Evolutionary conservation across 2,329 filamentous ascomycete species (phyloP).

Genomic region (Orbilia blumenaviensis): DNA sequence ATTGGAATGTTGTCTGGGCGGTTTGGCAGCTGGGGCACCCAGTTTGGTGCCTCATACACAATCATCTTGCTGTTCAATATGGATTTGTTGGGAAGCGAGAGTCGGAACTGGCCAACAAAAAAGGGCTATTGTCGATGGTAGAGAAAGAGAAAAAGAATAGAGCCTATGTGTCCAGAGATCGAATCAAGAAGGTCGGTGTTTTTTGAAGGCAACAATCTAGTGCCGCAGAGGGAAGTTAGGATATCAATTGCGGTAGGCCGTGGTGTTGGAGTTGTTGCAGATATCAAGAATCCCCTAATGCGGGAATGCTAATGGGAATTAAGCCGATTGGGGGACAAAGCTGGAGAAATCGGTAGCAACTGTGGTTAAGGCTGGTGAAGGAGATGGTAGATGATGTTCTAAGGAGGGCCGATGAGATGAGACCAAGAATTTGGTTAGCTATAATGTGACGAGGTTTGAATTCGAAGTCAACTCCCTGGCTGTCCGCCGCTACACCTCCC

Average conservation of each 20-base stretch:
- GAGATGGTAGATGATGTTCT: neutral
- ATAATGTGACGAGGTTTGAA: neutral
- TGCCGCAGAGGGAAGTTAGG: neutral
- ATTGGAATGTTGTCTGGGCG: slow-evolving; percentile 79
- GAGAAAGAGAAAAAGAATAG: neutral
- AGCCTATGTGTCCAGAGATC: neutral
- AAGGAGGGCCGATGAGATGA: neutral
- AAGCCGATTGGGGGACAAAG: neutral
- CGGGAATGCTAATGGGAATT: neutral
- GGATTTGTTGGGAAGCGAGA: neutral
- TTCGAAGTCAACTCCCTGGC: no score
- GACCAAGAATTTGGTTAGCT: no score
- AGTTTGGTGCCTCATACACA: slow-evolving; percentile 63
- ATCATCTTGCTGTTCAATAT: slow-evolving; percentile 58
- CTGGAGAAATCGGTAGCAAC: neutral
- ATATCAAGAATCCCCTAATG: neutral
- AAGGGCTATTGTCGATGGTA: no score
- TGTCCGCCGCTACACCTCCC: no score
- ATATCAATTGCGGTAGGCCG: neutral
- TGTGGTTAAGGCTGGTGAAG: neutral
- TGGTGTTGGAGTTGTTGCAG: slow-evolving; percentile 6
- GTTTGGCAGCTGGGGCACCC: slow-evolving; percentile 63
- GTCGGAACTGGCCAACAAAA: neutral
- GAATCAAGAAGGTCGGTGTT: slow-evolving; percentile 11
- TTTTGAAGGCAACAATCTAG: neutral